Percentiles rank a stretch among this genome's conserved stretches.
Evolutionary conservation across 148 eudicot species (phyloP).

Genomic region (Arbutus unedo): DNA sequence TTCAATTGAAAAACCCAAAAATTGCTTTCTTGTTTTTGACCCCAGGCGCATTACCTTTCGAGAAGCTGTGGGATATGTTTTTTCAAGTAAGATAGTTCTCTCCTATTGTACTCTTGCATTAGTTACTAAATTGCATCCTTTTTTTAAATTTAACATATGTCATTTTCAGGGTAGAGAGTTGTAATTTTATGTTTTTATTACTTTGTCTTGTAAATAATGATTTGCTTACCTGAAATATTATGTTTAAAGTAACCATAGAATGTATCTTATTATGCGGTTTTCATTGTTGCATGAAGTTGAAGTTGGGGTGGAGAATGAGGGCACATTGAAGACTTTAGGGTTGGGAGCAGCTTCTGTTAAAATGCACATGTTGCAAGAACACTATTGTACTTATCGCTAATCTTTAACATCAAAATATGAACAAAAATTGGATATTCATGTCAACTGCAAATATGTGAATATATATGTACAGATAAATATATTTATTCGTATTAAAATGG

Average conservation of each 20-base stretch:
- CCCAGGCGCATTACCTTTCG: slow-evolving; percentile 64
- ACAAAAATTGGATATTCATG: neutral
- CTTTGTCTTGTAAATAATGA: neutral
- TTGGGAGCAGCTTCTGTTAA: neutral
- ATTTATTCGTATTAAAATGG: too few relatives aligned
- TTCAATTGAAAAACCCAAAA: slow-evolving; percentile 45
- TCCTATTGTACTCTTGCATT: neutral
- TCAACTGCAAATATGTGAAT: neutral
- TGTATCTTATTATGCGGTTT: neutral
- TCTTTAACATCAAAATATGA: neutral
- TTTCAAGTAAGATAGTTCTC: slow-evolving; percentile 47
- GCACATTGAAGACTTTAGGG: neutral
- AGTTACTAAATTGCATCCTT: neutral
- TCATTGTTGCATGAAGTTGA: neutral
- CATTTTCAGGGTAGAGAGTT: neutral
- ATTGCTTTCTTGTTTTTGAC: slow-evolving; percentile 75
- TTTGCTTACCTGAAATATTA: neutral
- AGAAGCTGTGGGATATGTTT: slow-evolving; percentile 70
- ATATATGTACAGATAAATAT: too few relatives aligned
- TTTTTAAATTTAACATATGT: neutral
- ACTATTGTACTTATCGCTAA: neutral
- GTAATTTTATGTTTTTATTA: neutral
- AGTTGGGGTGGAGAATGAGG: neutral
- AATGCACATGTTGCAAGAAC: neutral
- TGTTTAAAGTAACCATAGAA: neutral